Base-by-base conservation (phyloP, 768 basidiomycete genomes). In the Hypsizygus marmoreus region DNA sequence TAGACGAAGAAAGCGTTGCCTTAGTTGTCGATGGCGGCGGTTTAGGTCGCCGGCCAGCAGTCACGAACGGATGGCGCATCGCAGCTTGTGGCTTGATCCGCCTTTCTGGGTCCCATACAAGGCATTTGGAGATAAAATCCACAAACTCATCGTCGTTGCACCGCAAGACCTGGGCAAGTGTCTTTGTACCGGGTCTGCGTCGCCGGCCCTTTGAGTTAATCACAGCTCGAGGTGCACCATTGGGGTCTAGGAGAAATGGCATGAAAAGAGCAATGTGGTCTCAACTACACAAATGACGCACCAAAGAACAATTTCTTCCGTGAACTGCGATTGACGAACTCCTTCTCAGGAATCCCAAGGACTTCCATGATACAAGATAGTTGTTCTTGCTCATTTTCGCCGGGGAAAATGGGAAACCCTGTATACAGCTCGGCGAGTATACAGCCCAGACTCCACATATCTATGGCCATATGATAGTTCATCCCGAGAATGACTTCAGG, bases 361-460 rank as follows among this genome's bases (percentile, higher is more conserved):
- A 99, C 91, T 66, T 99, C 97, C 95, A 99, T 99, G 68, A 99
- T 99, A 63, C 95, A 98, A 4, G 95, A 88, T 43, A 99, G 70
- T 57, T 98, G 97, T 62, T 98, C 95, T 68, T 97, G 93, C 65
- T 99, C 95, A 61, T 97, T 98, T 69, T 99, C 97, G 19, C 97
- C 97, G 0, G 97, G 97, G 69, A 99, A 99, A 56, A 99, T 95
- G 1, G 97, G 97, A 66, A 92, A 97, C 1, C 97, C 97, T 9
- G 95, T 98, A 66, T 89, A 95, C 32, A 99, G 72, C 66, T 99
- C 97, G 12, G 97, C 97, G 42, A 99, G 74, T 51, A 99, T 99
- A 60, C 97, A 99, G 28, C 97, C 97, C 55, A 99, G 68, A 73
- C 93, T 95, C 97, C 97, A 99, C 95, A 99, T 99, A 64, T 98